Base-by-base conservation (phyloP, 768 basidiomycete genomes). In the Hypholoma fasciculare region DNA sequence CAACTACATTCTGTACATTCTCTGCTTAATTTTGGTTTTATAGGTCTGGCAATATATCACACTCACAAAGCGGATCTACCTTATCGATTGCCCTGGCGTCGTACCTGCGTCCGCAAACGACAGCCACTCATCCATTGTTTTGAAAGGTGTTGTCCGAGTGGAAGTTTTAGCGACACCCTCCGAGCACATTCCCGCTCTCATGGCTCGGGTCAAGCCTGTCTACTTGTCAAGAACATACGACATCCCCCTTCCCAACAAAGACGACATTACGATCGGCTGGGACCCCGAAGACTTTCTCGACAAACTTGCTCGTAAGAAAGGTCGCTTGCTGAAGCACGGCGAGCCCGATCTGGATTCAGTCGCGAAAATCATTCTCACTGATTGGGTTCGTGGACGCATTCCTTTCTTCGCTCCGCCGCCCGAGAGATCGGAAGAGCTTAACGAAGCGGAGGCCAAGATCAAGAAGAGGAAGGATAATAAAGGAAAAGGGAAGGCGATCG, bases 31-130 rank as follows among this genome's bases (percentile, higher is more conserved):
- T 57, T 37, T 46, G 39, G n/a, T 30, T 9, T 23, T 14, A 14
- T 54, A 83, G 82, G 96, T 98, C 63, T 99, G 97, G 97, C 96
- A 99, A 82, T 99, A 99, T 74, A 98, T 99, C 77, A 96, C 94
- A 27, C 79, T 99, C 42, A 99, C 96, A 59, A 86, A 90, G 61
- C 85, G 92, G 54, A 99, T 99, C 70, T 99, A 98, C 78, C 89
- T 99, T 64, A 98, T 99, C 76, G 97, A 99, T 75, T 99, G 97
- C 71, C 97, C 97, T 27, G 97, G 97, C 49, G 92, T 98, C 72
- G 97, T 98, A 1, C 96, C 96, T 2, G 89, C 94, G 16, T 96
- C 94, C 20, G 90, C 94, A 2, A 82, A 91, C 61, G 96, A 98
- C 72, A 84, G 90, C 2, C 89, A 96, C 68, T 93, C 94, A 0